phyloP scores from a whole-genome alignment of 2,329 filamentous ascomycete genomes.

The Pezicula neosporulosa region DNA sequence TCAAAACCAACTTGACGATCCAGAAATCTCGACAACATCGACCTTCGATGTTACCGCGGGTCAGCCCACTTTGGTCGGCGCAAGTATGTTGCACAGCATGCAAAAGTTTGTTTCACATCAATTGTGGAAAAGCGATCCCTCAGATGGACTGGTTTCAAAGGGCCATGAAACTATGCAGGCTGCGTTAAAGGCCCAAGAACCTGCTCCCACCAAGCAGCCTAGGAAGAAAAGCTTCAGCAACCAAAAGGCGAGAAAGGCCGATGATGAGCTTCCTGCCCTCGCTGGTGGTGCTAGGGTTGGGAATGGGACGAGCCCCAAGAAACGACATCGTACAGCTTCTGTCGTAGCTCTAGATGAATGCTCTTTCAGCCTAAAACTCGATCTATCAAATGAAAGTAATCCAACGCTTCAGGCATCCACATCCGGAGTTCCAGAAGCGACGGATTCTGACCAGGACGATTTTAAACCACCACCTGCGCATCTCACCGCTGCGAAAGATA shows the following conservation, averaged over 20 bases:
- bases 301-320: slow-evolving; percentile 12
- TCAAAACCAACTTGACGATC: too few species aligned
- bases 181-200: neutral
- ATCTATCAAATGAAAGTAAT: too few species aligned
- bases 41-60: slow-evolving; percentile 1
- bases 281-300: slow-evolving; percentile 20
- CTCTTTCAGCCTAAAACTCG: neutral
- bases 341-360: neutral
- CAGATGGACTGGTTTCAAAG: slow-evolving; percentile 10
- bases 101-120: slow-evolving; percentile 48
- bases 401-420: too few species aligned
- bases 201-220: slow-evolving; percentile 1
- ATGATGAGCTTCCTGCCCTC: slow-evolving; percentile 9
- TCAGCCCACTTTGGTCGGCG: slow-evolving; percentile 51
- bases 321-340: slow-evolving; percentile 2
- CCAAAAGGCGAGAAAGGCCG: slow-evolving; percentile 6
- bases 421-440: too few species aligned
- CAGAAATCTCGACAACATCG: too few species aligned
- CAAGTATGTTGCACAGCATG: slow-evolving; percentile 46
- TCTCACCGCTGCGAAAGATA: too few species aligned
- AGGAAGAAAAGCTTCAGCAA: slow-evolving; percentile 2
- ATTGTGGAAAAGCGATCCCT: slow-evolving; percentile 14
- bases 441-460: too few species aligned
- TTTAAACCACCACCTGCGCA: too few species aligned
- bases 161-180: neutral